Conservation (phyloP, 2,329 filamentous ascomycete genomes). For the Penicillium freii region DNA sequence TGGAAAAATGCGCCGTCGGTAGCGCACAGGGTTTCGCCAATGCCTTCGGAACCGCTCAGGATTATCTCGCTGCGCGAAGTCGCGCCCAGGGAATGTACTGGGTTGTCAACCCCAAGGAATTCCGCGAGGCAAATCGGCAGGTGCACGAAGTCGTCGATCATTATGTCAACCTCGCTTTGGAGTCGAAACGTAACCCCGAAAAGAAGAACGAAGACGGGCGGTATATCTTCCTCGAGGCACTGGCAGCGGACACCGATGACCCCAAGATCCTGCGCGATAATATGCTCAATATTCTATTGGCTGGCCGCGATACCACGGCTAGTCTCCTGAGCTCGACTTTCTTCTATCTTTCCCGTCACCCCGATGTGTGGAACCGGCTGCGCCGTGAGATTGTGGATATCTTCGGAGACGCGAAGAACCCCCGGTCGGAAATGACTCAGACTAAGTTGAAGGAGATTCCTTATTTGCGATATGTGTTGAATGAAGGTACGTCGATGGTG, state of each 20-base stretch:
- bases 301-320: slow-evolving; percentile 55
- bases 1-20: slow-evolving; percentile 41
- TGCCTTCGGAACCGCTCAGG: slow-evolving; percentile 37
- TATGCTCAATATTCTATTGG: slow-evolving; percentile 52
- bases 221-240: slow-evolving; percentile 52
- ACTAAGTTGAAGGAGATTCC: slow-evolving; percentile 42
- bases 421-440: slow-evolving; percentile 44
- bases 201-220: slow-evolving; percentile 34
- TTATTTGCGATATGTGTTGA: slow-evolving; percentile 42
- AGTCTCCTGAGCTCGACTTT: slow-evolving; percentile 47
- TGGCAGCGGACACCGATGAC: slow-evolving; percentile 48
- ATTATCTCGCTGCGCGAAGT: slow-evolving; percentile 31
- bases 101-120: slow-evolving; percentile 41
- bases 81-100: slow-evolving; percentile 38
- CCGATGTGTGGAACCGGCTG: slow-evolving; percentile 37
- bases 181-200: slow-evolving; percentile 34
- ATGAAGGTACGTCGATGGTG: slow-evolving; percentile 30
- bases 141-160: slow-evolving; percentile 51
- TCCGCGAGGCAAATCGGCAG: slow-evolving; percentile 40
- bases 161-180: slow-evolving; percentile 48
- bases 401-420: slow-evolving; percentile 43
- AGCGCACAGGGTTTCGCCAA: slow-evolving; percentile 37
- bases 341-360: slow-evolving; percentile 47
- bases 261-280: slow-evolving; percentile 48
- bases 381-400: slow-evolving; percentile 36